Base-by-base conservation (phyloP, 208 protist species). In the Willaertia magna region DNA sequence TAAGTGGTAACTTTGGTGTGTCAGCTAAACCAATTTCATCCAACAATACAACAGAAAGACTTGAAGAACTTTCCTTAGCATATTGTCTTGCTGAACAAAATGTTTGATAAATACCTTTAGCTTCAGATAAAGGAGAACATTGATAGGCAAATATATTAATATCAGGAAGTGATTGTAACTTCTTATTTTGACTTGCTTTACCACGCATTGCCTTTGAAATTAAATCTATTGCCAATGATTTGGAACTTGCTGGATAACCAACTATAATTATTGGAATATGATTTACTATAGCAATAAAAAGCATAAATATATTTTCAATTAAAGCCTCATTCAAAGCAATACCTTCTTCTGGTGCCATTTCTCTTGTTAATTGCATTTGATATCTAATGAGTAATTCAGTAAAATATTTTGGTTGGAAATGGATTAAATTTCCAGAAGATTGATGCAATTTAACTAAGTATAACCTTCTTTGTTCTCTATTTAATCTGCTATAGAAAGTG, bases 1-100 rank as follows among this genome's bases (percentile, higher is more conserved):
- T 96, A 55, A 96, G 91, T 2, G 94, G 94, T 47, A 91, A 88
- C 46, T 92, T 81, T 1, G 87, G 88, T 22, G 86, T 91, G 39
- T 91, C 44, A 85, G 95, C 94, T 6, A 96, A 88, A 0, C 94
- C 94, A 0, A 96, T 91, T 74, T 96, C 94, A 47, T 96, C 94
- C 26, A 96, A 90, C 12, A 95, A 30, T 42, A 96, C 88, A 20
- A 95, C 90, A 6, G 85, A 26, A 30, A 87, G 39, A 26, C 49
- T 43, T 14, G 43, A 42, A 2, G 89, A 42, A 46, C 44, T 34
- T 48, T 89, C 74, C 40, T 88, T 74, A 22, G 88, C 47, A 59
- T 86, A 91, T 30, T 48, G 18, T 43, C 43, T 42, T 18, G 93
- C 93, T 40, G 74, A 87, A 0, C 91, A 78, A 44, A 91, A 94